Evolutionary conservation across 1,139 yeast species (phyloP), one percentile per base, ranked within the genome.

Genomic region (Debaryomyces subglobosus): DNA sequence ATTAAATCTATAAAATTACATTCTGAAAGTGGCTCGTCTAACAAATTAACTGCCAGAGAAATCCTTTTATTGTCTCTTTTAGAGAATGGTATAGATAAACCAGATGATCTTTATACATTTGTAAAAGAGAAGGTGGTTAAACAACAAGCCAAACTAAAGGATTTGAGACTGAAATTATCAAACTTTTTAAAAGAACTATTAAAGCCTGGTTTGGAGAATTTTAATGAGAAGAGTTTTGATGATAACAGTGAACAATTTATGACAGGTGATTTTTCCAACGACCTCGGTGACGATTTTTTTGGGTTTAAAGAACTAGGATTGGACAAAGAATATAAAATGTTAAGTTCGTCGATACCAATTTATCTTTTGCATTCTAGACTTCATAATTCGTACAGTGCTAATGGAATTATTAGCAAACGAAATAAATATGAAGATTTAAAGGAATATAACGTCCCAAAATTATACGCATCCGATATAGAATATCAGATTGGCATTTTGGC

Each of bases 251-350:
- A 94, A 54, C 96, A 92, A 64, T 94, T 92, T 61, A 72, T 92
- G 58, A 89, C 95, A 18, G 99, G 99, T 50, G 97, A 91, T 60
- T 95, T 94, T 63, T 86, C 97, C 1, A 87, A 83, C 59, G 97
- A 91, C 54, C 73, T 94, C 44, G 99, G 99, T 12, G 96, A 88
- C 57, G 99, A 95, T 68, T 94, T 92, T 77, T 95, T 95, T 71
- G 99, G 99, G 0, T 95, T 95, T 72, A 87, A 82, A 61, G 98
- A 92, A 57, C 75, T 95, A 43, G 99, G 99, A 0, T 74, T 95
- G 53, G 99, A 94, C 61, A 89, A 86, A 60, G 99, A 95, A 64
- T 86, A 89, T 65, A 92, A 95, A n/a, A 73, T 92, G 65, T 71
- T 92, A 48, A 86, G 94, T 29, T 79, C 91, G 4, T 82, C 96